These are phyloP conservation scores for Cenchrus fungigraminus DNA, from an alignment of 176 grass and related monocot species.

Conservation along the genomic window DNA sequence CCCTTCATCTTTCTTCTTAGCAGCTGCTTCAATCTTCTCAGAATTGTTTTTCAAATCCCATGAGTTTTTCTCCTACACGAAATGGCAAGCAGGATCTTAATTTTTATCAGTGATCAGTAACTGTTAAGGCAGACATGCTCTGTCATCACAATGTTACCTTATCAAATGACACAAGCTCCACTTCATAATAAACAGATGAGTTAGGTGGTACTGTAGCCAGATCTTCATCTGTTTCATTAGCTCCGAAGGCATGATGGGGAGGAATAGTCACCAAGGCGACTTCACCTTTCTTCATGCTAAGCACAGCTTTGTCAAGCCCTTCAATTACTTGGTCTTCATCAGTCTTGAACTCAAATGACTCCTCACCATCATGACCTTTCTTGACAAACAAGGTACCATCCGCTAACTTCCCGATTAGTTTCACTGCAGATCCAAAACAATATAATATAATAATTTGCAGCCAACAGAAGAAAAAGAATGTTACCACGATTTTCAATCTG, in stretches of 20 bases:
- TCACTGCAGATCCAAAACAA: conserved; percentile 49
- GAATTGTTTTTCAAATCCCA: conserved; percentile 71
- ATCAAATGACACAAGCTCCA: conserved; percentile 78
- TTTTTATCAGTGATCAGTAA: not conserved
- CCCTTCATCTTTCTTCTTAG: conserved; percentile 90
- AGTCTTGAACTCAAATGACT: conserved; percentile 77
- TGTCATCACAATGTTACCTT: conserved; percentile 53
- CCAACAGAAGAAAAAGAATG: not conserved
- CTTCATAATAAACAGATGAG: conserved; percentile 63
- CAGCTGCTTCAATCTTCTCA: conserved; percentile 84
- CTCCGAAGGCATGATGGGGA: conserved; percentile 64
- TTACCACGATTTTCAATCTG: not conserved
- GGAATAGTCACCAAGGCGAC: conserved; percentile 68
- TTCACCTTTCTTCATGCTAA: conserved; percentile 85
- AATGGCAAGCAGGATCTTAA: not conserved
- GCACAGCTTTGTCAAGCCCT: conserved; percentile 76
- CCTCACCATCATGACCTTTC: conserved; percentile 79
- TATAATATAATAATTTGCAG: not conserved
- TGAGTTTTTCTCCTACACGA: conserved; percentile 70
- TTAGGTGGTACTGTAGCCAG: conserved; percentile 59
- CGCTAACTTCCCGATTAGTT: conserved; percentile 73
- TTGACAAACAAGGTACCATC: conserved; percentile 80
- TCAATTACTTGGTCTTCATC: conserved; percentile 87
- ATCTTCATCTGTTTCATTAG: conserved; percentile 68
- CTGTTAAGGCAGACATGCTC: not conserved